Conservation (phyloP, 2,329 filamentous ascomycete genomes). For the Aspergillus alliaceus region DNA sequence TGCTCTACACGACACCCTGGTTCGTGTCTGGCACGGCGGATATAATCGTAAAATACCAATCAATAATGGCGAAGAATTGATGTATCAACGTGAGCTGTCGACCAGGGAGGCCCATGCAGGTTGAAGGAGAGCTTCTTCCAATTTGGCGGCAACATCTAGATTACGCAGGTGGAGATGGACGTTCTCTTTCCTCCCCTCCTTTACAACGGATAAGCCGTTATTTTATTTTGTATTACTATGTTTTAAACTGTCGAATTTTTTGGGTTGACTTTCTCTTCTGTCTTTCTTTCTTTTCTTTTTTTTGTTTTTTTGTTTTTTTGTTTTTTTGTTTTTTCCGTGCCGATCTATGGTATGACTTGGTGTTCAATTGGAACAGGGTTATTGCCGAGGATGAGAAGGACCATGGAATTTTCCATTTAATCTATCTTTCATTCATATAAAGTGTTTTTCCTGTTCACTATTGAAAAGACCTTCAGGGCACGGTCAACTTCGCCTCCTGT, state of each 20-base stretch:
- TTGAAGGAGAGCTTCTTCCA: not conserved
- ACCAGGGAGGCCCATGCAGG: conserved; percentile 17
- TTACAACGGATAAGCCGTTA: not conserved
- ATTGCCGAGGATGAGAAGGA: no score
- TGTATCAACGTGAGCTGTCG: conserved; percentile 32
- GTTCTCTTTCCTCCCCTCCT: not conserved
- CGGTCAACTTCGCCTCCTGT: not conserved
- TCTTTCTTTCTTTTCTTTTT: no score
- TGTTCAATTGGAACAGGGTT: no score
- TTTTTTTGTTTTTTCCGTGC: no score
- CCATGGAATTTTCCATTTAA: not conserved
- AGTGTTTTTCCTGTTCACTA: not conserved
- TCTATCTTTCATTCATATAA: not conserved
- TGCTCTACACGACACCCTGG: conserved; percentile 1
- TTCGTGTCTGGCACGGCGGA: not conserved
- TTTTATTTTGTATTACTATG: no score
- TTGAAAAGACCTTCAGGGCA: no score
- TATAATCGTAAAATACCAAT: not conserved
- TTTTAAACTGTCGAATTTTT: not conserved
- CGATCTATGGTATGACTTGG: no score
- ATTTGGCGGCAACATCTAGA: conserved; percentile 25
- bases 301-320: no score
- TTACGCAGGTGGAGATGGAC: conserved; percentile 12
- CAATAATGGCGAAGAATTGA: conserved; percentile 19
- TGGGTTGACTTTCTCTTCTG: no score